Percentiles rank a stretch among this genome's conserved stretches.
Conservation (phyloP, 163 green algal genomes). For the Coccomyxa subellipsoidea region DNA sequence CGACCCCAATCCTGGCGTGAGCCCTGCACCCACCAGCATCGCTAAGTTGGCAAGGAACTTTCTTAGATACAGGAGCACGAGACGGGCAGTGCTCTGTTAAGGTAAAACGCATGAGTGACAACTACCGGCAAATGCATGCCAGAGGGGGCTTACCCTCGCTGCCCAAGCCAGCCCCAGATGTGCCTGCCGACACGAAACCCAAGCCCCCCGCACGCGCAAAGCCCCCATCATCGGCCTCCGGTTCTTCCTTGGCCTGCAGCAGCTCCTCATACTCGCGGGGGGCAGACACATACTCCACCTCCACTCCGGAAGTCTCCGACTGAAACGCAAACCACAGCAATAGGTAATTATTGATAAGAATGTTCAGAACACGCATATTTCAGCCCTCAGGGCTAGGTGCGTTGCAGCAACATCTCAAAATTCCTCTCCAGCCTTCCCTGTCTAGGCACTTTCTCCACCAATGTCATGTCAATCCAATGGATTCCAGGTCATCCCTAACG, state of each 20-base stretch:
- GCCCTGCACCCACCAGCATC: not conserved
- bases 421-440: no score
- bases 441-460: no score
- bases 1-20: conserved; percentile 1
- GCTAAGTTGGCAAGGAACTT: no score
- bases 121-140: not conserved
- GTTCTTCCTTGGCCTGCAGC: conserved; percentile 7
- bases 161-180: not conserved
- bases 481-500: no score
- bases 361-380: not conserved
- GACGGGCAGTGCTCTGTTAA: no score
- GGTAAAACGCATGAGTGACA: no score
- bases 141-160: not conserved
- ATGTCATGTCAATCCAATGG: no score
- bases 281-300: conserved; percentile 68
- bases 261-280: conserved; percentile 48
- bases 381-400: not conserved
- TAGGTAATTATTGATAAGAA: no score
- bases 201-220: not conserved
- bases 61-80: no score
- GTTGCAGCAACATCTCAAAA: no score
- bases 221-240: conserved; percentile 4
- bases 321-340: not conserved
- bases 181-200: not conserved
- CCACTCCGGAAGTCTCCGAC: conserved; percentile 33